Evolutionary conservation across 2,329 filamentous ascomycete species (phyloP).

Genomic region (Chrysosporium queenslandicum): DNA sequence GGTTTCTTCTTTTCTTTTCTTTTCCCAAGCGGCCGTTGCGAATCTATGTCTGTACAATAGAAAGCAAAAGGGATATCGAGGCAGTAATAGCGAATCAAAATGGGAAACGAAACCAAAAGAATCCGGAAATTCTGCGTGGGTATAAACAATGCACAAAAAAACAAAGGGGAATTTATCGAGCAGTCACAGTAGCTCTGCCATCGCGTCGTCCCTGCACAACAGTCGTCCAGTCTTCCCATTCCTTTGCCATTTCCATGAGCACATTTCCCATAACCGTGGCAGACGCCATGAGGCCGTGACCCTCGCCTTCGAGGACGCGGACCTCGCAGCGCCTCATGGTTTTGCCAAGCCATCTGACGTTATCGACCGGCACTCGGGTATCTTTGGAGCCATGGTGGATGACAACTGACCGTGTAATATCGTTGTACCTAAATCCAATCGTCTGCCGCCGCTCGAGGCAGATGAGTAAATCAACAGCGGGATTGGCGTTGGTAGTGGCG

Average conservation of each 20-base stretch:
- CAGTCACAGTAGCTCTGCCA: constrained; percentile 24
- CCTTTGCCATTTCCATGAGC: constrained; percentile 85
- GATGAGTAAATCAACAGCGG: constrained; percentile 82
- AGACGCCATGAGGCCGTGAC: constrained; percentile 92
- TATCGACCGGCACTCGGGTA: constrained; percentile 84
- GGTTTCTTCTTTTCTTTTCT: too few species aligned
- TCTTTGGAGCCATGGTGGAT: constrained; percentile 92
- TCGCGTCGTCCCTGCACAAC: constrained; percentile 40
- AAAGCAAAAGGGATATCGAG: not conserved
- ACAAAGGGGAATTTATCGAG: not conserved
- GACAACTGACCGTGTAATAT: constrained; percentile 81
- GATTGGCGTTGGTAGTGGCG: constrained; percentile 83
- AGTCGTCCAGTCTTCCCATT: constrained; percentile 82
- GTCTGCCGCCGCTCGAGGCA: constrained; percentile 83
- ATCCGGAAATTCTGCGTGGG: not conserved
- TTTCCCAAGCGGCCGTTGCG: not conserved
- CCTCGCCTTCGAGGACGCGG: constrained; percentile 77
- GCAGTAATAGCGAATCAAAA: not conserved
- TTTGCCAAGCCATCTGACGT: constrained; percentile 87
- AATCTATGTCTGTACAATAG: constrained; percentile 5
- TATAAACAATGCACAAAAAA: not conserved
- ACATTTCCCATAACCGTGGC: constrained; percentile 86
- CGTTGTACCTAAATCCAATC: constrained; percentile 93
- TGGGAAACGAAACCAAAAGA: not conserved
- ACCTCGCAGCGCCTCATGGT: constrained; percentile 92